Conservation (phyloP, 305 asterid species). For the Vinca major region DNA sequence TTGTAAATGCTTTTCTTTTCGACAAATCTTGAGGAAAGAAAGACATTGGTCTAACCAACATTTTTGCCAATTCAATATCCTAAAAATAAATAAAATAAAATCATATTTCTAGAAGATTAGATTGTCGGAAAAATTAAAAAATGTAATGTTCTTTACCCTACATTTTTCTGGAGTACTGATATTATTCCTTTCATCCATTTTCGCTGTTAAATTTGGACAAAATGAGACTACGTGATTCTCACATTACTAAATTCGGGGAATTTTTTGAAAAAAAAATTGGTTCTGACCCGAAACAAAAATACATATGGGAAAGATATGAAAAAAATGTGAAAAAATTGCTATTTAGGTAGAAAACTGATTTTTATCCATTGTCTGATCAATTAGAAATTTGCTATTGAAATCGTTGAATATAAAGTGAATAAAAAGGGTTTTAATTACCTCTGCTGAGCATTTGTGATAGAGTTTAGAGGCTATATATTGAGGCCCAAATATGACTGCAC, state of each 20-base stretch:
- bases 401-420: not conserved
- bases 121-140: no score
- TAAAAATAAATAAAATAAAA: not conserved
- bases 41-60: constrained; percentile 9
- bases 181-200: no score
- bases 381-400: not conserved
- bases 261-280: no score
- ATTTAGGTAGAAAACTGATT: no score
- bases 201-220: no score
- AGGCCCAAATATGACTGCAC: constrained; percentile 6
- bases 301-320: no score
- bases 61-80: constrained; percentile 9
- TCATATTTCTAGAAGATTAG: not conserved
- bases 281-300: no score
- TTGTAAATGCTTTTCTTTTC: not conserved
- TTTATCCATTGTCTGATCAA: not conserved
- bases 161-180: no score
- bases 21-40: constrained; percentile 4
- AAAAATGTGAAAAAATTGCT: no score
- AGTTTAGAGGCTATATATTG: not conserved
- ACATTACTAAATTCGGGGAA: no score
- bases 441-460: not conserved
- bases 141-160: no score
- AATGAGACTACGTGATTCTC: no score
- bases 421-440: not conserved